Percentiles rank a stretch among this genome's conserved stretches.
These are phyloP conservation scores for Arxiozyma telluris DNA, from an alignment of 1,139 yeast species.

Conservation along the genomic window DNA sequence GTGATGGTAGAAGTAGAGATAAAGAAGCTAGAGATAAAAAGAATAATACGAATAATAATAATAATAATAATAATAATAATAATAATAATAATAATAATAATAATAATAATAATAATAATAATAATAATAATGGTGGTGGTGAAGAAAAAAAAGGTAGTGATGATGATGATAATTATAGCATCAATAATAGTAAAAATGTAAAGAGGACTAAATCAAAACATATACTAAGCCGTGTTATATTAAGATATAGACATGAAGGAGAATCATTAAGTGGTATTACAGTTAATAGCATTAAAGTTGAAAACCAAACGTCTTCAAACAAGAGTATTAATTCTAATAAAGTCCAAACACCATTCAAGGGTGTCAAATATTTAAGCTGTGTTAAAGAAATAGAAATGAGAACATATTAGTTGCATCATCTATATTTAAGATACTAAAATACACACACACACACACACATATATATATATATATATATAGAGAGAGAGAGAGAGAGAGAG, in stretches of 20 bases:
- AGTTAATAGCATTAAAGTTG: slow-evolving; percentile 59
- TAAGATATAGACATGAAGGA: slow-evolving; percentile 58
- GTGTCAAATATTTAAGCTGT: slow-evolving; percentile 72
- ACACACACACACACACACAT: no score
- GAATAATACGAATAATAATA: no score
- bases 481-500: no score
- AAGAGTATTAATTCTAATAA: slow-evolving; percentile 20
- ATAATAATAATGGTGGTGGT: background rate
- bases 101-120: background rate
- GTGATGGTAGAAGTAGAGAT: background rate
- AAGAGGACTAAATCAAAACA: background rate
- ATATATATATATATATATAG: no score
- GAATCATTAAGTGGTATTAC: slow-evolving; percentile 67
- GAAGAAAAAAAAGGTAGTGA: no score
- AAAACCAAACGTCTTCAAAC: slow-evolving; percentile 13
- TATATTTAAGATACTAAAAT: no score
- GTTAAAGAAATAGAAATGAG: slow-evolving; percentile 1
- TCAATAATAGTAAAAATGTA: background rate
- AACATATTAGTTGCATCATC: no score
- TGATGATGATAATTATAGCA: background rate
- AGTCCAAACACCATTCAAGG: slow-evolving; percentile 77
- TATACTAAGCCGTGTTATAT: slow-evolving; percentile 33
- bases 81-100: background rate
- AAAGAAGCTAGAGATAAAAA: no score
- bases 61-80: background rate